These are phyloP conservation scores for Macrophomina tecta DNA, from an alignment of 2,329 filamentous ascomycete species.

Conservation along the genomic window DNA sequence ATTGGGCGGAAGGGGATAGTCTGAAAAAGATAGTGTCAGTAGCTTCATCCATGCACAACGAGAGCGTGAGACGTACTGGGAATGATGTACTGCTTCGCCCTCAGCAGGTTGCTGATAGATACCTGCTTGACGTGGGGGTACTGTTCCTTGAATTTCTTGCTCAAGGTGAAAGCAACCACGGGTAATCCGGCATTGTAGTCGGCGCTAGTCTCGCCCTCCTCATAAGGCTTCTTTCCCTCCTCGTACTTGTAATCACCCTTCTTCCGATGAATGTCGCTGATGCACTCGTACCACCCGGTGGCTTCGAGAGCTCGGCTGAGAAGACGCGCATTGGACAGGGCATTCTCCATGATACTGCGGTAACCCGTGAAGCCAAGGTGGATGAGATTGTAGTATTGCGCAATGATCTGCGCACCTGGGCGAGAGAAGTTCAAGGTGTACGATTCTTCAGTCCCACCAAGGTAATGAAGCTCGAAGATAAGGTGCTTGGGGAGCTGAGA, in stretches of 20 bases:
- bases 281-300: slow-evolving; percentile 65
- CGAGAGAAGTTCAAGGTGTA: slow-evolving; percentile 77
- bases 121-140: slow-evolving; percentile 70
- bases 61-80: slow-evolving; percentile 56
- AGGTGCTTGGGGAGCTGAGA: slow-evolving; percentile 69
- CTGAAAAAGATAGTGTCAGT: slow-evolving; percentile 34
- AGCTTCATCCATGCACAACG: not conserved
- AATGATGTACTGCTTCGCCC: slow-evolving; percentile 73
- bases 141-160: slow-evolving; percentile 64
- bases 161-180: slow-evolving; percentile 71
- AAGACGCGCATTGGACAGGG: slow-evolving; percentile 67
- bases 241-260: slow-evolving; percentile 54
- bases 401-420: slow-evolving; percentile 71
- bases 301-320: slow-evolving; percentile 68
- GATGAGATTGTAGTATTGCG: slow-evolving; percentile 75
- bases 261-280: slow-evolving; percentile 69
- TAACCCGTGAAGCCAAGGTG: slow-evolving; percentile 73
- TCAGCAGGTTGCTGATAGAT: slow-evolving; percentile 65
- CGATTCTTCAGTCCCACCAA: slow-evolving; percentile 73
- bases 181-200: slow-evolving; percentile 70
- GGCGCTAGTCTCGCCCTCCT: slow-evolving; percentile 59
- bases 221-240: slow-evolving; percentile 50
- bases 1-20: slow-evolving; percentile 69
- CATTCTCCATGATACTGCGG: slow-evolving; percentile 69
- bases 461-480: slow-evolving; percentile 73